Percentiles rank a stretch among this genome's conserved stretches.
Conservation (phyloP, 2,329 filamentous ascomycete genomes). For the Metarhizium album region DNA sequence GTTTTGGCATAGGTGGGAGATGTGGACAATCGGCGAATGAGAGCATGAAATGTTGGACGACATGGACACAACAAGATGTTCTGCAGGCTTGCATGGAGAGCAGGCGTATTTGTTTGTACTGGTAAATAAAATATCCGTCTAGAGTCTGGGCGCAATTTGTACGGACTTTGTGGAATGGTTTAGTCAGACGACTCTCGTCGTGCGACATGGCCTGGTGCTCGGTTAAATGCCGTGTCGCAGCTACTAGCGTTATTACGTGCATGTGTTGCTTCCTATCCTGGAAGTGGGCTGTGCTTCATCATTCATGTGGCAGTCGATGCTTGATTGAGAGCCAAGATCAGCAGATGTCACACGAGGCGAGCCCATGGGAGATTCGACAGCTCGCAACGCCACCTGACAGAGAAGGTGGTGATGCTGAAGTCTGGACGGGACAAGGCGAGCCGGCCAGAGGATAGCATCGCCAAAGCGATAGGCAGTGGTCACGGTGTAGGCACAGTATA, state of each 20-base stretch:
- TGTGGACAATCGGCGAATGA: not conserved
- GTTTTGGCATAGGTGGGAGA: constrained; percentile 29
- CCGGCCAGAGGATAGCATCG: not conserved
- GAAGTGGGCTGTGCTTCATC: too few relatives aligned
- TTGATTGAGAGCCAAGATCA: too few relatives aligned
- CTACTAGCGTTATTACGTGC: too few relatives aligned
- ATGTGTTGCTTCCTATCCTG: not conserved
- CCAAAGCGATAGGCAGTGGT: too few relatives aligned
- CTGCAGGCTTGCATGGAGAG: constrained; percentile 18
- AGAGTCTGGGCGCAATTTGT: constrained; percentile 3
- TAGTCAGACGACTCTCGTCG: too few relatives aligned
- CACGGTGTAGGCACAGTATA: too few relatives aligned
- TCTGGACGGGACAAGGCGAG: constrained; percentile 3
- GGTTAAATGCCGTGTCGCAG: not conserved
- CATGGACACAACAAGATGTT: constrained; percentile 6
- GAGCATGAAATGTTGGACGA: not conserved
- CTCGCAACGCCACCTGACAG: not conserved
- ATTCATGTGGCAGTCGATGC: too few relatives aligned
- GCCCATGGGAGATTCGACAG: too few relatives aligned
- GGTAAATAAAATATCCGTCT: constrained; percentile 14
- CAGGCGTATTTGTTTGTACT: constrained; percentile 22
- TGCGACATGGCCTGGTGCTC: too few relatives aligned
- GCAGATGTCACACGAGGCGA: too few relatives aligned
- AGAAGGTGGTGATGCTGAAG: not conserved
- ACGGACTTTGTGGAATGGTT: constrained; percentile 2